Conservation (phyloP, 257 asterid species). For the Galeopsis tetrahit region DNA sequence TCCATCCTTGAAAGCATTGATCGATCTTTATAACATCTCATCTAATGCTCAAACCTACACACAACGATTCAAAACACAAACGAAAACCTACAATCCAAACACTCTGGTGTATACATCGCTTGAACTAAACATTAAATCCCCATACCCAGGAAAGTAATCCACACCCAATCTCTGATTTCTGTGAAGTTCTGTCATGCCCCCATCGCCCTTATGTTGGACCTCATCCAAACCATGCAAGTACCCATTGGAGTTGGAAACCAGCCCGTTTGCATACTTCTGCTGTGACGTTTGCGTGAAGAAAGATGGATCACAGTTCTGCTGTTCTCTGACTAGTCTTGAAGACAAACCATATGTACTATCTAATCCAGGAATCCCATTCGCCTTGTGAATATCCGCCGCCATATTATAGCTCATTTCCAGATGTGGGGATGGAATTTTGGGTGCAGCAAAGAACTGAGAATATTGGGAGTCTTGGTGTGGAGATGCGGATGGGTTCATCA, state of each 20-base stretch:
- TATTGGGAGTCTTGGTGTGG: slow-evolving; percentile 50
- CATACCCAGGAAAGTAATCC: slow-evolving; percentile 64
- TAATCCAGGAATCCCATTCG: slow-evolving; percentile 42
- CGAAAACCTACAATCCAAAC: slow-evolving; percentile 60
- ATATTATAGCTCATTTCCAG: slow-evolving; percentile 47
- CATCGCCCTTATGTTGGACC: slow-evolving; percentile 53
- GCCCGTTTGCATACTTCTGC: slow-evolving; percentile 55
- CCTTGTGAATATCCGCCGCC: slow-evolving; percentile 29
- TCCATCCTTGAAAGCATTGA: slow-evolving; percentile 27
- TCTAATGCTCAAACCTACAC: slow-evolving; percentile 37
- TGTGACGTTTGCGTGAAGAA: slow-evolving; percentile 48
- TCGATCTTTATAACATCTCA: slow-evolving; percentile 19
- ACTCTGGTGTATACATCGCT: slow-evolving; percentile 72
- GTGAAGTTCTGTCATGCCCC: slow-evolving; percentile 48
- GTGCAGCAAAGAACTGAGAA: slow-evolving; percentile 49
- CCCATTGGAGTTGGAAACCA: slow-evolving; percentile 47
- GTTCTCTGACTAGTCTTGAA: slow-evolving; percentile 52
- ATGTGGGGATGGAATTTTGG: slow-evolving; percentile 51
- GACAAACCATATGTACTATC: slow-evolving; percentile 49
- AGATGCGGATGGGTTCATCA: slow-evolving; percentile 62
- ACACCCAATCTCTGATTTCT: slow-evolving; percentile 68
- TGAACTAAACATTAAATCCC: slow-evolving; percentile 61
- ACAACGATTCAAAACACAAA: slow-evolving; percentile 28
- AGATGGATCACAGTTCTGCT: slow-evolving; percentile 47
- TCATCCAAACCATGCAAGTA: slow-evolving; percentile 50